These are phyloP conservation scores for Chrysochromulina tobinii DNA, from an alignment of 78 protist species.

Conservation along the genomic window DNA sequence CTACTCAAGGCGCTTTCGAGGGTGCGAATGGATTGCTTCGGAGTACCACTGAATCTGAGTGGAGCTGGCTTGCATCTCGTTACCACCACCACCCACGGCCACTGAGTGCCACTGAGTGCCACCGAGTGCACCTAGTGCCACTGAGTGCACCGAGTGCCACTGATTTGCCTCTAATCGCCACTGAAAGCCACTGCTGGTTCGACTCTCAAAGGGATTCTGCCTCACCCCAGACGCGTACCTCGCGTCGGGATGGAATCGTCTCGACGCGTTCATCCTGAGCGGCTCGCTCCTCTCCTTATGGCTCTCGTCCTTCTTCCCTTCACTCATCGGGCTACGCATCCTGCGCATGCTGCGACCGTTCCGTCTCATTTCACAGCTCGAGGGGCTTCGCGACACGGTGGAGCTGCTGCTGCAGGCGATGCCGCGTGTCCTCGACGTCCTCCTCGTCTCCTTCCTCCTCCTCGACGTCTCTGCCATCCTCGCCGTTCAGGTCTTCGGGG, in stretches of 20 bases:
- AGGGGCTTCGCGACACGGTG: conserved; percentile 35
- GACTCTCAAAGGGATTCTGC: too few relatives aligned
- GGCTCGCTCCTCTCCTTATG: neutral
- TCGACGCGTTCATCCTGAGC: neutral
- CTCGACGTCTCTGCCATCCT: conserved; percentile 46
- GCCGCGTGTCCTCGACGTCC: conserved; percentile 52
- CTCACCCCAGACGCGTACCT: neutral
- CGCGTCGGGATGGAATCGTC: neutral
- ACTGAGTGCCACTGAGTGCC: too few relatives aligned
- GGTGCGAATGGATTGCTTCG: too few relatives aligned
- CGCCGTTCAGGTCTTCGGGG: conserved; percentile 51
- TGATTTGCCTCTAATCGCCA: too few relatives aligned
- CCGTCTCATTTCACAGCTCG: conserved; percentile 47
- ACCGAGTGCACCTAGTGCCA: too few relatives aligned
- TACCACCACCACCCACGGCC: neutral
- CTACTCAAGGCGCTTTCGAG: neutral
- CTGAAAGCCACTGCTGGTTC: too few relatives aligned
- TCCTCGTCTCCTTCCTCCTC: conserved; percentile 28
- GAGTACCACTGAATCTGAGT: too few relatives aligned
- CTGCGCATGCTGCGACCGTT: conserved; percentile 70
- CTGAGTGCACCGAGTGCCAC: too few relatives aligned
- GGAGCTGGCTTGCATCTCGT: neutral
- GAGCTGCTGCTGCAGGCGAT: neutral
- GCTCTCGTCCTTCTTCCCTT: neutral
- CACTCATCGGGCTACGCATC: conserved; percentile 9